Base-by-base conservation (phyloP, 257 asterid species). In the Solanum piurae region DNA sequence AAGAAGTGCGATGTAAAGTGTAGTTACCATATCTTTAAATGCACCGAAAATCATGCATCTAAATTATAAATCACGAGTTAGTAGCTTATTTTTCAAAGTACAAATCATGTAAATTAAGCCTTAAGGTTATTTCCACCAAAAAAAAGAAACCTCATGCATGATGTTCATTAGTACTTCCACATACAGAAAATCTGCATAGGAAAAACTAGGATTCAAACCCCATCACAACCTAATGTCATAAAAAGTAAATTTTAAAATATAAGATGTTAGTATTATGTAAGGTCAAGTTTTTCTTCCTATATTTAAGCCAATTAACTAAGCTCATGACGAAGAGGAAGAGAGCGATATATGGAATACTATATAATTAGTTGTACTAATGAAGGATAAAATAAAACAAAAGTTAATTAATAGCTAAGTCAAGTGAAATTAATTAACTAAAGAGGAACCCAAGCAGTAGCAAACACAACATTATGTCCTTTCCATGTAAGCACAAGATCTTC, bases 401-500 rank as follows among this genome's bases (percentile, higher is more conserved):
- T 66, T 66, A 73, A 23, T 1, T 66, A 73, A 23, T 1, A 42
- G 46, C 23, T 42, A 9, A 31, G 85, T 8, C 27, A 38, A 44
- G 33, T 27, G 85, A 36, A 52, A 77, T 34, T 58, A 75, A 69
- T 36, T 31, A 71, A 31, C 77, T 71, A 71, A 71, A 79, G 42
- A 68, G 99, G 94, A 82, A 90, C 79, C 99, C 99, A 97, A 88
- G 93, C 93, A 88, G 98, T 93, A 34, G 98, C 99, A 90, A 97
- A 97, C 25, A 97, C 98, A 7, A 93, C 99, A 86, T 93, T 95
- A 64, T 97, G 98, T 1, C 99, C 99, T 91, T 97, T 97, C 99
- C 99, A 97, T 16, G 99, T 97, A 18, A 97, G 98, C 76, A 95
- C 96, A 7, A 95, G 77, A 91, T 95, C 94, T 3, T 94, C 94